Base-by-base conservation (phyloP, 768 basidiomycete genomes). In the Lentinula edodes region DNA sequence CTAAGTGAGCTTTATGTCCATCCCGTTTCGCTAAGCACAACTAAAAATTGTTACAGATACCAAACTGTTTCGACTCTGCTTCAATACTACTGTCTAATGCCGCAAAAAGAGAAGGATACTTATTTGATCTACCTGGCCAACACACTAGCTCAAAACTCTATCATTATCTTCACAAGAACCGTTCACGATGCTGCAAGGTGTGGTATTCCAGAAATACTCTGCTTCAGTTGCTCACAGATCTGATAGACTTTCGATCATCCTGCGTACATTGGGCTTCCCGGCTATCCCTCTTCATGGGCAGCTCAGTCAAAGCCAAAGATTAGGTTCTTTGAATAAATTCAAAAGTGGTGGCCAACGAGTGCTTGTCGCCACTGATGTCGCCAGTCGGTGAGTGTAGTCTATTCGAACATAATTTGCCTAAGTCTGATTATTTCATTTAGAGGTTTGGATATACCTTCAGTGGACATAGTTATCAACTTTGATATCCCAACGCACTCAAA, bases 401-500 rank as follows among this genome's bases (percentile, higher is more conserved):
- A 16, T 58, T 35, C 6, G 12, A 23, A 10, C 35, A 83, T 87
- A 62, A 89, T 89, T 61, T 76, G 91, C 41, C 90, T 91, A 70
- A 87, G 90, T 88, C 4, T 76, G 32, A 43, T 56, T 15, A n/a
- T 15, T 42, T 56, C 20, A 3, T 16, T 5, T 66, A 91, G 94
- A 66, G 96, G 96, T 69, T 80, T 99, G 48, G 96, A 99, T 74
- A 95, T 99, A 62, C 95, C 95, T 10, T 85, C 89, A 32, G 97
- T 99, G 42, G 97, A 99, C 70, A 78, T 95, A 39, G 95, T 99
- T 61, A 92, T 99, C 74, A 99, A 99, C 75, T 99, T 93, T 72
- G 95, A 97, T 73, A 90, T 98, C 64, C 97, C 97, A 1, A 93
- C 93, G 0, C 93, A 98, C 72, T 98, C 95, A 15, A 98, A 99